These are phyloP conservation scores for Apophysomyces variabilis DNA, from an alignment of 371 early-diverging fungal genomes.

Conservation along the genomic window DNA sequence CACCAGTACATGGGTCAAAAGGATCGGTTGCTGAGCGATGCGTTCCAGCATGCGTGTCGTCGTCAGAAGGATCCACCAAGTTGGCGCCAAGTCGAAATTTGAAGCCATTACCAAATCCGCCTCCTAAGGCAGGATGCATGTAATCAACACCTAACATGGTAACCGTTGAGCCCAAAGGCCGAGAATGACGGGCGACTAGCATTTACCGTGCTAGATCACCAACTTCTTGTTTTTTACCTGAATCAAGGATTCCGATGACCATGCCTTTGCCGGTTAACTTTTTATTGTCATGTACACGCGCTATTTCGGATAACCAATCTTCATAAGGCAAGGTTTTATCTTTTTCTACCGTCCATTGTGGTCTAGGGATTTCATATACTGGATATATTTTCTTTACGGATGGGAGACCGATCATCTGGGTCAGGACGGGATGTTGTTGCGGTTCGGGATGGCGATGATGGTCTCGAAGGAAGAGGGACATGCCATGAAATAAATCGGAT, in stretches of 20 bases:
- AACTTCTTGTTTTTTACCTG: constrained; percentile 14
- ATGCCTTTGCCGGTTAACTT: constrained; percentile 26
- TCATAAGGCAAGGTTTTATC: constrained; percentile 15
- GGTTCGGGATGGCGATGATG: constrained; percentile 9
- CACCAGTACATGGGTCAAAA: constrained; percentile 27
- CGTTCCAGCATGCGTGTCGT: constrained; percentile 24
- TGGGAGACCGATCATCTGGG: constrained; percentile 21
- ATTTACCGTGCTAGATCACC: background rate
- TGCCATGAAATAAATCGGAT: constrained; percentile 30
- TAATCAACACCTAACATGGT: constrained; percentile 50
- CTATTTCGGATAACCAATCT: constrained; percentile 17
- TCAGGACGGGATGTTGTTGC: constrained; percentile 30
- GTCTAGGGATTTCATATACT: constrained; percentile 32
- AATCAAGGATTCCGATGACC: constrained; percentile 34
- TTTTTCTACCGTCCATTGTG: constrained; percentile 24
- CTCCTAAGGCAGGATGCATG: constrained; percentile 68
- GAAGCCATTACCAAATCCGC: constrained; percentile 61
- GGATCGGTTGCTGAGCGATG: constrained; percentile 23
- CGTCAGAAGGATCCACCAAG: constrained; percentile 27
- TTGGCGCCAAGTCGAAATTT: constrained; percentile 47
- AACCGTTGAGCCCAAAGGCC: too few species aligned
- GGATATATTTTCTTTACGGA: constrained; percentile 35
- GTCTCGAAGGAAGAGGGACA: constrained; percentile 28
- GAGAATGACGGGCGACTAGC: too few species aligned
- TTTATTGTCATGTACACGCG: constrained; percentile 13